These are phyloP conservation scores for Coemansia sp. DNA, from an alignment of 192 early-diverging fungal species.

Conservation along the genomic window DNA sequence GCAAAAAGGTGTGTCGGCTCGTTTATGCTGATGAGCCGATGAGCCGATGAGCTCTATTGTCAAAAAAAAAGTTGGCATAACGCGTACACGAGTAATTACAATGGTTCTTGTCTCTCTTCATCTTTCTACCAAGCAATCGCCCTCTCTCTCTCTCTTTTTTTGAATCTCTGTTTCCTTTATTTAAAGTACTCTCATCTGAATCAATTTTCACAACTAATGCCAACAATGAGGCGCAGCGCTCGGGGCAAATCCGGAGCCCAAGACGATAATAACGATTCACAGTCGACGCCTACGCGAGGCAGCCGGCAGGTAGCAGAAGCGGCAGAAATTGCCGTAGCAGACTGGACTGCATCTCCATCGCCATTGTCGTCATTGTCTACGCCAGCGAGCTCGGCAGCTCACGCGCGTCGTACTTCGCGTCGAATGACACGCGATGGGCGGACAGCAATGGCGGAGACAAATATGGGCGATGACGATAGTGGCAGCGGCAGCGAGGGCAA, in stretches of 20 bases:
- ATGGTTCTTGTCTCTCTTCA: too few species aligned
- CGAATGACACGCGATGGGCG: neutral
- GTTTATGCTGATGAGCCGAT: too few species aligned
- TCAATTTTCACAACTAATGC: constrained; percentile 1
- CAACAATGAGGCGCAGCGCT: constrained; percentile 9
- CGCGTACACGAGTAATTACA: too few species aligned
- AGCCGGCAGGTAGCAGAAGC: neutral
- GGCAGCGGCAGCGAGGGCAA: constrained; percentile 5
- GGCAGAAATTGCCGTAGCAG: neutral
- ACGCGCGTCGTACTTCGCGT: neutral
- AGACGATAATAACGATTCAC: neutral
- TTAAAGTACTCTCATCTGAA: too few species aligned
- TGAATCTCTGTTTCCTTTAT: too few species aligned
- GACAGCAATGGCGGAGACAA: neutral
- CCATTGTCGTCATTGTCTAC: constrained; percentile 48
- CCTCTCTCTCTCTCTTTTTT: too few species aligned
- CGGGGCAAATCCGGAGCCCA: neutral
- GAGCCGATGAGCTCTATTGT: too few species aligned
- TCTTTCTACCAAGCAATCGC: too few species aligned
- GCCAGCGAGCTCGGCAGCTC: constrained; percentile 20
- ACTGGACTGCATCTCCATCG: constrained; percentile 35
- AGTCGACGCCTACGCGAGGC: constrained; percentile 7
- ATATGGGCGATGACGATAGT: neutral
- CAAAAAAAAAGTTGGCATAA: too few species aligned
- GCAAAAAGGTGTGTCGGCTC: too few species aligned